Evolutionary conservation across 139 green algal species (phyloP).

Genomic region (Coelastrella sp.): DNA sequence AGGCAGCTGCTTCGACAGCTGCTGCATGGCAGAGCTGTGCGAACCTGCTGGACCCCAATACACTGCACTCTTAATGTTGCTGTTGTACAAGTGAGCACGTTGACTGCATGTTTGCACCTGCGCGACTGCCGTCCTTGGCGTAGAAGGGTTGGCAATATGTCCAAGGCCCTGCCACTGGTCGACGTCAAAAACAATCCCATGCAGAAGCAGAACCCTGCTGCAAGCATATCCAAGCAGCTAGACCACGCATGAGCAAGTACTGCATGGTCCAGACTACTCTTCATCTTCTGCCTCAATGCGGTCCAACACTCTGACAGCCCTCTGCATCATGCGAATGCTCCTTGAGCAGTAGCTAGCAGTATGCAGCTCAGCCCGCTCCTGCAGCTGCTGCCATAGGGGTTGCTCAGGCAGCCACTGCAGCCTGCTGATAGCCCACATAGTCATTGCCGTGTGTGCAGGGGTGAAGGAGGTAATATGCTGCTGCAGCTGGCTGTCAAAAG

Average conservation of each 20-base stretch:
- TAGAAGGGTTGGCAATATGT: too few relatives aligned
- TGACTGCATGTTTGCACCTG: too few relatives aligned
- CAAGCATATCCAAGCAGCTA: neutral
- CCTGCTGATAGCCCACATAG: slow-evolving; percentile 44
- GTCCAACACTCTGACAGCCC: slow-evolving; percentile 29
- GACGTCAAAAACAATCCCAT: neutral
- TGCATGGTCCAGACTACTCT: neutral
- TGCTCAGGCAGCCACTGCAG: slow-evolving; percentile 39
- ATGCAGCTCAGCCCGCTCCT: slow-evolving; percentile 39
- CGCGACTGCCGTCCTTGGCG: too few relatives aligned
- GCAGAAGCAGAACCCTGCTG: neutral
- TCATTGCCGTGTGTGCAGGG: slow-evolving; percentile 49
- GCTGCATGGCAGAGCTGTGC: too few relatives aligned
- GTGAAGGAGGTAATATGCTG: slow-evolving; percentile 49
- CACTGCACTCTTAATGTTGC: too few relatives aligned
- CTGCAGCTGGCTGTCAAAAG: slow-evolving; percentile 48
- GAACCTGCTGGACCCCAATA: too few relatives aligned
- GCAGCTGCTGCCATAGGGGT: slow-evolving; percentile 41
- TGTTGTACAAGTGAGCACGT: too few relatives aligned
- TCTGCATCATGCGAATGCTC: slow-evolving; percentile 19
- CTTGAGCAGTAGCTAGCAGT: slow-evolving; percentile 37
- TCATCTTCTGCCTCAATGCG: slow-evolving; percentile 5
- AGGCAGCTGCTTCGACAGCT: too few relatives aligned
- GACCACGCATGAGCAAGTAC: neutral
- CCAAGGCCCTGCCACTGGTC: too few relatives aligned